These are phyloP conservation scores for Salix viminalis DNA, from an alignment of 345 rosid species.

Conservation along the genomic window DNA sequence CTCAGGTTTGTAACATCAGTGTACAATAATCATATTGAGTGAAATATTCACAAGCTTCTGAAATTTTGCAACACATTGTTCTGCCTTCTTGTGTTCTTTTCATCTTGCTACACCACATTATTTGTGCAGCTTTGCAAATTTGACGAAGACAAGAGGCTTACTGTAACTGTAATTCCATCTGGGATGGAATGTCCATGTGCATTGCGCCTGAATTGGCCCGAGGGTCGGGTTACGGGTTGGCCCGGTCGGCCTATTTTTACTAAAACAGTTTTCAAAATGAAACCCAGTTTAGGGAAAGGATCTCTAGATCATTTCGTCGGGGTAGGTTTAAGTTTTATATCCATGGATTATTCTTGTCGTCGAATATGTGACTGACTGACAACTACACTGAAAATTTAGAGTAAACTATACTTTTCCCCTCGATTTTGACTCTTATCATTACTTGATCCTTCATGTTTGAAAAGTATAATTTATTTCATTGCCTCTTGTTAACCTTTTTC, in stretches of 20 bases:
- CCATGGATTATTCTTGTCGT: too few relatives aligned
- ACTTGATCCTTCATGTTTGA: not conserved
- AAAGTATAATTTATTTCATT: not conserved
- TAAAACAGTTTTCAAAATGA: too few relatives aligned
- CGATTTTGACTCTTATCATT: not conserved
- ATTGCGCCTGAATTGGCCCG: too few relatives aligned
- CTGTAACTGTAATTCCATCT: not conserved
- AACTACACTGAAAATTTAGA: not conserved
- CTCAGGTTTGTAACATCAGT: slow-evolving; percentile 15
- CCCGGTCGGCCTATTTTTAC: too few relatives aligned
- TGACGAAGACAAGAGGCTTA: not conserved
- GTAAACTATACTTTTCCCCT: not conserved
- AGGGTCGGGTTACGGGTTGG: too few relatives aligned
- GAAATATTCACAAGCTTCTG: not conserved
- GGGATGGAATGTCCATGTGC: not conserved
- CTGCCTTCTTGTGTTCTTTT: not conserved
- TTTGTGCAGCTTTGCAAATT: not conserved
- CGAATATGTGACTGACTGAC: not conserved
- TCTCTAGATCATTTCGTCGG: too few relatives aligned
- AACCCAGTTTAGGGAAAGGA: too few relatives aligned
- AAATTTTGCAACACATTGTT: not conserved
- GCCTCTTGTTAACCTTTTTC: not conserved
- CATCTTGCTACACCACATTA: not conserved
- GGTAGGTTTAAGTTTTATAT: too few relatives aligned
- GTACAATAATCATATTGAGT: slow-evolving; percentile 5